Percentiles rank a stretch among this genome's conserved stretches.
Conservation (phyloP, 257 asterid genomes). For the Datura wrightii region DNA sequence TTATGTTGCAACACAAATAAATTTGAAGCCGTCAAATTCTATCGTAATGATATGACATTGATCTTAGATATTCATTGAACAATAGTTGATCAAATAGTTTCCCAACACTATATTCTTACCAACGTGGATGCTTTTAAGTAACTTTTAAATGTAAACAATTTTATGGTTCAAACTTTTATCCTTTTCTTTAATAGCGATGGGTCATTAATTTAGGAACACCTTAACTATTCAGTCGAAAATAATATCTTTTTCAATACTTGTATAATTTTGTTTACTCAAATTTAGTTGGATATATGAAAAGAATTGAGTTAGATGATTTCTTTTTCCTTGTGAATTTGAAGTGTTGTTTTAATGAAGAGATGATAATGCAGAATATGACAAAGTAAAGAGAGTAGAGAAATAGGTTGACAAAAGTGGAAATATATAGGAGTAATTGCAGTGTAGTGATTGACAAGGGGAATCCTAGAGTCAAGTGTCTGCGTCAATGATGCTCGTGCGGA, state of each 20-base stretch:
- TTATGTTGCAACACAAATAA: no score
- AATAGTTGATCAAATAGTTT: no score
- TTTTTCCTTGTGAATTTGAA: neutral
- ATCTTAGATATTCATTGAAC: no score
- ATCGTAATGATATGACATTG: no score
- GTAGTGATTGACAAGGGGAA: constrained; percentile 18
- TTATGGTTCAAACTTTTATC: neutral
- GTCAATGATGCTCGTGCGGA: constrained; percentile 9
- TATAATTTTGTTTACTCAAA: neutral
- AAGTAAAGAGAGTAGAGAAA: neutral
- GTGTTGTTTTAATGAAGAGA: neutral
- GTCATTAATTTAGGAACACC: neutral
- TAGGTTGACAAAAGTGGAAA: constrained; percentile 13
- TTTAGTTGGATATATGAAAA: neutral
- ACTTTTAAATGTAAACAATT: neutral
- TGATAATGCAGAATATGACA: neutral
- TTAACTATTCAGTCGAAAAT: neutral
- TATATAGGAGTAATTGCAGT: neutral
- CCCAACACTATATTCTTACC: no score
- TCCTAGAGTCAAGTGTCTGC: constrained; percentile 9
- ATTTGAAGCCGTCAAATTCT: no score
- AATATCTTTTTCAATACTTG: neutral
- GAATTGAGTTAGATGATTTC: neutral
- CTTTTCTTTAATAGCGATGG: neutral
- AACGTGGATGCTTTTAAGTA: neutral